phyloP scores from a whole-genome alignment of 345 rosid species.

The Acer yangbiense region DNA sequence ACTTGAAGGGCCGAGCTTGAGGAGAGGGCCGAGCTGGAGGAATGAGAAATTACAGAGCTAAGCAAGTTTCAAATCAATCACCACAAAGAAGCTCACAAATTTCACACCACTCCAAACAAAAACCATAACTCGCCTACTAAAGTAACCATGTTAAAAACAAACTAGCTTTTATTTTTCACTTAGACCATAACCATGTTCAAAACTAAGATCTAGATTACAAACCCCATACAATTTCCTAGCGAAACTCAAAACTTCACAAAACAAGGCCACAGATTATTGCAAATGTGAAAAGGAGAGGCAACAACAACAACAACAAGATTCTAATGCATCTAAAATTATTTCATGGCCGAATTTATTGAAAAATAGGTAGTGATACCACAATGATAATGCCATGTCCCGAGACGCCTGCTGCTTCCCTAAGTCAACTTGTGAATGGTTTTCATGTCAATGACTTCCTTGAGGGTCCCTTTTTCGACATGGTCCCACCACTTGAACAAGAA shows the following conservation, averaged over 20 bases:
- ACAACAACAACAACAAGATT: not conserved
- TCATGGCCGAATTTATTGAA: slow-evolving; percentile 17
- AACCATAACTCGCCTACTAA: not conserved
- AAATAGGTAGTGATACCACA: not conserved
- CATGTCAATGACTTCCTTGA: slow-evolving; percentile 71
- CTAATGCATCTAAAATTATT: not conserved
- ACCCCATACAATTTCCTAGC: not conserved
- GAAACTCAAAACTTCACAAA: not conserved
- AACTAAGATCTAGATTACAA: not conserved
- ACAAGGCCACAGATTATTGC: not conserved
- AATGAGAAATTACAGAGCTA: too few relatives aligned
- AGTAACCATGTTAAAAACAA: too few relatives aligned
- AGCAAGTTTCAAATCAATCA: too few relatives aligned
- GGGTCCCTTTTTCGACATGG: slow-evolving; percentile 72
- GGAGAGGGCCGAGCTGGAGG: too few relatives aligned
- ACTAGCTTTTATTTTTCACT: not conserved
- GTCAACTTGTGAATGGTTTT: slow-evolving; percentile 72
- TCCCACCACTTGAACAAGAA: slow-evolving; percentile 99
- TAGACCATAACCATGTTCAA: not conserved
- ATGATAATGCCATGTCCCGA: not conserved
- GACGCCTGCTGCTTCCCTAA: slow-evolving; percentile 18
- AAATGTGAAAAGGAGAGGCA: not conserved
- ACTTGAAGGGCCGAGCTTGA: too few relatives aligned
- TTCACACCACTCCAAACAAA: too few relatives aligned
- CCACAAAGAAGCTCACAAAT: too few relatives aligned